Percentiles rank a stretch among this genome's conserved stretches.
These are phyloP conservation scores for Peronosclerospora sorghi DNA, from an alignment of 352 stramenopile genomes.

Conservation along the genomic window DNA sequence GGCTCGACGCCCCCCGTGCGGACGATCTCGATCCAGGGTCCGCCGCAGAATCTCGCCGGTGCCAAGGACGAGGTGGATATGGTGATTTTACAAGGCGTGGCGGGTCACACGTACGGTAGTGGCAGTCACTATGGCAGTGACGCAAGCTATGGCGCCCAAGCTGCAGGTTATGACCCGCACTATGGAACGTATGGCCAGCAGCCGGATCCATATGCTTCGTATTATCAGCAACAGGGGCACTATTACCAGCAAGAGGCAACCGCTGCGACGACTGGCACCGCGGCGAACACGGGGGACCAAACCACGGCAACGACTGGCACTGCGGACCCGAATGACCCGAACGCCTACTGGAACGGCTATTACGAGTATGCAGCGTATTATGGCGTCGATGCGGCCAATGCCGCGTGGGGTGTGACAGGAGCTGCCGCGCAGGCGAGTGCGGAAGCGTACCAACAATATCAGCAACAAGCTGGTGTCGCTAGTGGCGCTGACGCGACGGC, in stretches of 20 bases:
- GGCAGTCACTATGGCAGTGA: conserved; percentile 10
- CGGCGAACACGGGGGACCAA: conserved; percentile 10
- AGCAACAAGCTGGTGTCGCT: conserved; percentile 35
- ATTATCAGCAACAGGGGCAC: conserved; percentile 61
- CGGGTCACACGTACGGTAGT: conserved; percentile 27
- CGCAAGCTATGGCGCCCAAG: conserved; percentile 16
- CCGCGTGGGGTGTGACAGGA: conserved; percentile 74
- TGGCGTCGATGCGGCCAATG: conserved; percentile 73
- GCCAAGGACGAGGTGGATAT: conserved; percentile 76
- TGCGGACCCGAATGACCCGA: conserved; percentile 75
- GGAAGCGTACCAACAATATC: conserved; percentile 63
- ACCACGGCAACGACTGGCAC: conserved; percentile 17
- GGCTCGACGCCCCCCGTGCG: conserved; percentile 81
- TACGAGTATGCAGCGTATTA: conserved; percentile 87
- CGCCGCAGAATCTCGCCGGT: conserved; percentile 36
- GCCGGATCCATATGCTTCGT: conserved; percentile 51
- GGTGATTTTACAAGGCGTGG: conserved; percentile 65
- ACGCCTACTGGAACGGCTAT: conserved; percentile 84
- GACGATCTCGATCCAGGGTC: conserved; percentile 73
- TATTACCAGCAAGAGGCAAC: conserved; percentile 48
- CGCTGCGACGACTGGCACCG: conserved; percentile 4
- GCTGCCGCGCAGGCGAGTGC: conserved; percentile 57
- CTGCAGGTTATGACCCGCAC: conserved; percentile 30
- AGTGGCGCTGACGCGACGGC: conserved; percentile 2
- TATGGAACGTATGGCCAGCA: conserved; percentile 37